A percentile compares a stretch with the other conserved stretches of the same genome.
phyloP scores from a whole-genome alignment of 768 basidiomycete species.

The Phanerodontia chrysosporium region DNA sequence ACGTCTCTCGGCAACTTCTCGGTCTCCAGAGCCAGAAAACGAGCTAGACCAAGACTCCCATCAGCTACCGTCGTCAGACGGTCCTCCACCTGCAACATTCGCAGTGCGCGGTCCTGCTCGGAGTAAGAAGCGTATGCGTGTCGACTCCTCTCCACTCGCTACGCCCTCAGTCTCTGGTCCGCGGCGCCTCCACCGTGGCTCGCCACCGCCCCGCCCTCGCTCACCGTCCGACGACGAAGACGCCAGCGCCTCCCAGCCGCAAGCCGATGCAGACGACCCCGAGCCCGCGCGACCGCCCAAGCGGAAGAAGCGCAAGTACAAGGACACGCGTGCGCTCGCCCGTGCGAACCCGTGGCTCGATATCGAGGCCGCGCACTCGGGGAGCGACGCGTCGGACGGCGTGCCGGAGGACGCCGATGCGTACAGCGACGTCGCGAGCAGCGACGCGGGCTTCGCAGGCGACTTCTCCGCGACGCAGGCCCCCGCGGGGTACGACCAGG shows the following conservation, averaged over 20 bases:
- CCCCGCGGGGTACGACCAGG: slow-evolving; percentile 72
- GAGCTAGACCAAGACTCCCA: neutral
- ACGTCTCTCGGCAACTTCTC: slow-evolving; percentile 18
- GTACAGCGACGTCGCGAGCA: slow-evolving; percentile 33
- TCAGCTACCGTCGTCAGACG: neutral
- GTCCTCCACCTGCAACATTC: slow-evolving; percentile 37
- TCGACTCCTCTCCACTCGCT: slow-evolving; percentile 29
- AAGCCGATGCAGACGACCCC: neutral
- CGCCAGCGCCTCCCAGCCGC: slow-evolving; percentile 3
- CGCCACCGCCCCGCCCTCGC: slow-evolving; percentile 1
- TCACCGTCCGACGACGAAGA: slow-evolving; percentile 3
- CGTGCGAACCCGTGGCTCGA: slow-evolving; percentile 50
- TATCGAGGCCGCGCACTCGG: slow-evolving; percentile 72
- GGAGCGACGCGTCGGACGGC: slow-evolving; percentile 70
- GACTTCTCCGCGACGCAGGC: slow-evolving; percentile 63
- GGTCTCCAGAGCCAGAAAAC: slow-evolving; percentile 13
- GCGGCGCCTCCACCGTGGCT: slow-evolving; percentile 23
- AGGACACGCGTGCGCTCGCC: slow-evolving; percentile 31
- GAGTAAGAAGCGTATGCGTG: slow-evolving; percentile 22
- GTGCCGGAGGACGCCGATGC: slow-evolving; percentile 42
- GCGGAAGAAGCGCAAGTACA: slow-evolving; percentile 25
- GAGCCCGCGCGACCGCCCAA: slow-evolving; percentile 18
- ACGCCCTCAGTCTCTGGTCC: slow-evolving; percentile 30
- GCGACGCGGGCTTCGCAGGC: slow-evolving; percentile 63
- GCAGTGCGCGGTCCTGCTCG: slow-evolving; percentile 38